These are phyloP conservation scores for Lolium rigidum DNA, from an alignment of 176 grass and related monocot genomes.

Conservation along the genomic window DNA sequence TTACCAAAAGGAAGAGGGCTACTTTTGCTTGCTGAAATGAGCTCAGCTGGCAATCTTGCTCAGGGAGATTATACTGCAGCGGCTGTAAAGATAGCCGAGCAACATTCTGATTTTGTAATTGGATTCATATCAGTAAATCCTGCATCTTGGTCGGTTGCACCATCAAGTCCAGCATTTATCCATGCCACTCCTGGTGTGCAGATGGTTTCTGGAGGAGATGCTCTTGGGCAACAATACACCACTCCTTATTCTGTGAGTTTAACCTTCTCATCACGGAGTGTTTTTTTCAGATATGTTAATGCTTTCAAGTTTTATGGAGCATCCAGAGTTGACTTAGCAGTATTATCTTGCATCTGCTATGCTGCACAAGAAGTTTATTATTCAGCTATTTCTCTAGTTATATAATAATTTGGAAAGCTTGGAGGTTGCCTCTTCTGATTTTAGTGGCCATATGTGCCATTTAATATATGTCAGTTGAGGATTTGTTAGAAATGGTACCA, in stretches of 20 bases:
- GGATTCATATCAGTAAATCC: constrained; percentile 98
- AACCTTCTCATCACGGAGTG: not conserved
- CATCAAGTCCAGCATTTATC: constrained; percentile 70
- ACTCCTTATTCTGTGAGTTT: constrained; percentile 83
- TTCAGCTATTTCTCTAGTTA: not conserved
- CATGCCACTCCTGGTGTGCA: constrained; percentile 94
- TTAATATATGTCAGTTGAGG: not conserved
- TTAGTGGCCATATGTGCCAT: too few species aligned
- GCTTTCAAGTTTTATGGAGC: too few species aligned
- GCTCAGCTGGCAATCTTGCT: constrained; percentile 87
- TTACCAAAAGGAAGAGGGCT: constrained; percentile 69
- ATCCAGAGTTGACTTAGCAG: not conserved
- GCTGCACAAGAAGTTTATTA: not conserved
- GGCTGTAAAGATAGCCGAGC: constrained; percentile 85
- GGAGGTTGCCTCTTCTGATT: too few species aligned
- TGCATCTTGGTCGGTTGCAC: constrained; percentile 65
- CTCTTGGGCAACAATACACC: constrained; percentile 93
- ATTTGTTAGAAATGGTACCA: not conserved
- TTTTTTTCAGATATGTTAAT: too few species aligned
- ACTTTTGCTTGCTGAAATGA: constrained; percentile 97
- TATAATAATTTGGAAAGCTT: not conserved
- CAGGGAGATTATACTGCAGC: constrained; percentile 79
- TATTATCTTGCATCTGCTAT: not conserved
- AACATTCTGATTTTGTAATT: constrained; percentile 90
- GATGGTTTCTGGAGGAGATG: constrained; percentile 84